Evolutionary conservation across 345 rosid genomes (phyloP).

Genomic region (Gossypium australe): DNA sequence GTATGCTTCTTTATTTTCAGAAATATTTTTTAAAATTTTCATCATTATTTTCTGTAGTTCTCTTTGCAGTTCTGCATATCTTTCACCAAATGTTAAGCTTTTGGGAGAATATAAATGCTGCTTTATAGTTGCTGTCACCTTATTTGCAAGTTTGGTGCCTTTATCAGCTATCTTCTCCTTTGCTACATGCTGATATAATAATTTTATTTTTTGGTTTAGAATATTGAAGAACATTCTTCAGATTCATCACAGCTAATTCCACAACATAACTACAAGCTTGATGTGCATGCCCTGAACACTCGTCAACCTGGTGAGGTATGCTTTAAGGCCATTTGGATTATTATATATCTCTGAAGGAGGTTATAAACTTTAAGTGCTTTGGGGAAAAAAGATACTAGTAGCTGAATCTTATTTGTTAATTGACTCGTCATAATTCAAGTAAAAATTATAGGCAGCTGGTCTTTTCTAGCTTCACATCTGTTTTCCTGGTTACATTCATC

Average conservation of each 20-base stretch:
- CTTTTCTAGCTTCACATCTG: background rate
- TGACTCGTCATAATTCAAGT: background rate
- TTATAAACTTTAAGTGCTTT: background rate
- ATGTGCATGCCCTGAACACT: constrained; percentile 71
- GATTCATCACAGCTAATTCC: constrained; percentile 86
- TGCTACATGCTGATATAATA: constrained; percentile 8
- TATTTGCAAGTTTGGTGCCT: background rate
- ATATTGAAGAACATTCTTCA: constrained; percentile 63
- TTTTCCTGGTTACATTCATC: background rate
- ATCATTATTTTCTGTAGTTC: background rate
- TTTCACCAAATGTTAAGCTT: background rate
- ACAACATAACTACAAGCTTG: constrained; percentile 96
- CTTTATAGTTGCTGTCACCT: no score
- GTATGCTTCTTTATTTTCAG: constrained; percentile 23
- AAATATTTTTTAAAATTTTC: background rate
- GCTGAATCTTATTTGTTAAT: background rate
- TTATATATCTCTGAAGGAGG: background rate
- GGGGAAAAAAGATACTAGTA: background rate
- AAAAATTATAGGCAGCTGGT: background rate
- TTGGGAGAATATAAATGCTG: background rate
- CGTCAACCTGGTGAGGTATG: constrained; percentile 95
- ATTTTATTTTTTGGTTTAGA: constrained; percentile 40
- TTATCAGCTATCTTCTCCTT: constrained; percentile 6
- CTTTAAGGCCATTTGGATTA: constrained; percentile 4
- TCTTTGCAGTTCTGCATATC: background rate